Percentiles rank a stretch among this genome's conserved stretches.
Conservation (phyloP, 208 protist genomes). For the Histomonas meleagridis region DNA sequence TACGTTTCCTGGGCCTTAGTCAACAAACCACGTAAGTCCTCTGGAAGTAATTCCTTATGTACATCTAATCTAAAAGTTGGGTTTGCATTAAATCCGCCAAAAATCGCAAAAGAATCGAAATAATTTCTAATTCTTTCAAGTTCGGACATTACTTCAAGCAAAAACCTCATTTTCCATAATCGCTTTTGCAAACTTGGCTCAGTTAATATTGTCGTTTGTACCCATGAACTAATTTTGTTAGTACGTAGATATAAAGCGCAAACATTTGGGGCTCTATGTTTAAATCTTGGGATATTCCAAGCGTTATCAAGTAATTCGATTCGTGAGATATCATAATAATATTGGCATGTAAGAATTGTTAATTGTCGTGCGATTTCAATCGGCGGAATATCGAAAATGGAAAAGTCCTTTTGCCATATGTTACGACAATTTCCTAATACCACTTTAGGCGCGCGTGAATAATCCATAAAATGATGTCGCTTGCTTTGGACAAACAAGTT, state of each 20-base stretch:
- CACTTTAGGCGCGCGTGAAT: not conserved
- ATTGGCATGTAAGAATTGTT: not conserved
- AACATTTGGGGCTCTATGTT: not conserved
- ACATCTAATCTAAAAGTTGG: not conserved
- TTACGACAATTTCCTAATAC: not conserved
- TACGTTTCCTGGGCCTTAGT: too few relatives aligned
- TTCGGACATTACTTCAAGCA: not conserved
- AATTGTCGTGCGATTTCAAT: not conserved
- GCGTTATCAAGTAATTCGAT: not conserved
- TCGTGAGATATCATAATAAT: not conserved
- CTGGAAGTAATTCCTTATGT: not conserved
- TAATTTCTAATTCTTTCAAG: not conserved
- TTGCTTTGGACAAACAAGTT: not conserved
- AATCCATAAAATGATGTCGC: not conserved
- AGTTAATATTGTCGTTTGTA: not conserved
- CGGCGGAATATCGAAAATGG: conserved; percentile 8
- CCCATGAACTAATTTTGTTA: not conserved
- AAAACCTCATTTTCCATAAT: not conserved
- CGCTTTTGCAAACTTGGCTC: not conserved
- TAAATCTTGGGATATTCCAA: not conserved
- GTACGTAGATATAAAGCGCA: not conserved
- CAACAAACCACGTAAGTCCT: not conserved
- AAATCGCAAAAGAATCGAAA: not conserved
- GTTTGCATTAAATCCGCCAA: not conserved
- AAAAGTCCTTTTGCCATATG: not conserved